phyloP scores from a whole-genome alignment of 768 basidiomycete species.

The Lyophyllum atratum region DNA sequence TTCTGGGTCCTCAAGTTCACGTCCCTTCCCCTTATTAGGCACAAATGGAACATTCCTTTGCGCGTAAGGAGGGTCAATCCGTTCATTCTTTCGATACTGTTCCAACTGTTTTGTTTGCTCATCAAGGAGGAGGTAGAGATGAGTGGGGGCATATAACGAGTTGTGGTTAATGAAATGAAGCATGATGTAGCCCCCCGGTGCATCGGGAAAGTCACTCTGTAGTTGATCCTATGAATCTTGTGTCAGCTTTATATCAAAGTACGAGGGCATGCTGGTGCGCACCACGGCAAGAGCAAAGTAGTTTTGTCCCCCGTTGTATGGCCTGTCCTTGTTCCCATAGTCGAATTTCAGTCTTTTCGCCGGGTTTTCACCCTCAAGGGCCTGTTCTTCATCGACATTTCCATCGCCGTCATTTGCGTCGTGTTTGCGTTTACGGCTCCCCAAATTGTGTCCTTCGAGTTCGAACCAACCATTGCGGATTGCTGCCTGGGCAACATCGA shows the following conservation, averaged over 20 bases:
- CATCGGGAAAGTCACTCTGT: slow-evolving; percentile 47
- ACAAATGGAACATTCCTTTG: slow-evolving; percentile 30
- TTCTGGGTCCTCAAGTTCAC: slow-evolving; percentile 42
- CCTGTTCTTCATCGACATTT: not conserved
- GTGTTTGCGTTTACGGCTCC: slow-evolving; percentile 5
- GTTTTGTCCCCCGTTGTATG: not conserved
- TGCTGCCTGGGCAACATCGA: not conserved
- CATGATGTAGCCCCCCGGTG: slow-evolving; percentile 51
- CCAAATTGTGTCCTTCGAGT: too few species aligned
- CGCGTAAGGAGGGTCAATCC: slow-evolving; percentile 30
- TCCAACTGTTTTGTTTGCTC: slow-evolving; percentile 19
- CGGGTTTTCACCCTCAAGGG: not conserved
- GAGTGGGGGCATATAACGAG: slow-evolving; percentile 57
- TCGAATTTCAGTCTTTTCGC: slow-evolving; percentile 7
- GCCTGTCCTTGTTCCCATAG: not conserved
- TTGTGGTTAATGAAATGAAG: slow-evolving; percentile 32
- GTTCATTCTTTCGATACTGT: not conserved
- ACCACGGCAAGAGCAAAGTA: slow-evolving; percentile 14
- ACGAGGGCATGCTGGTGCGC: not conserved
- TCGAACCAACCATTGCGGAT: not conserved
- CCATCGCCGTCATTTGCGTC: not conserved
- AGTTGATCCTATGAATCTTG: slow-evolving; percentile 43
- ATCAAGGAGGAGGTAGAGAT: slow-evolving; percentile 43
- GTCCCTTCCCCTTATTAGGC: slow-evolving; percentile 44
- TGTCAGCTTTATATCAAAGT: not conserved